Conservation (phyloP, 345 rosid genomes). For the Stellera chamaejasme region DNA sequence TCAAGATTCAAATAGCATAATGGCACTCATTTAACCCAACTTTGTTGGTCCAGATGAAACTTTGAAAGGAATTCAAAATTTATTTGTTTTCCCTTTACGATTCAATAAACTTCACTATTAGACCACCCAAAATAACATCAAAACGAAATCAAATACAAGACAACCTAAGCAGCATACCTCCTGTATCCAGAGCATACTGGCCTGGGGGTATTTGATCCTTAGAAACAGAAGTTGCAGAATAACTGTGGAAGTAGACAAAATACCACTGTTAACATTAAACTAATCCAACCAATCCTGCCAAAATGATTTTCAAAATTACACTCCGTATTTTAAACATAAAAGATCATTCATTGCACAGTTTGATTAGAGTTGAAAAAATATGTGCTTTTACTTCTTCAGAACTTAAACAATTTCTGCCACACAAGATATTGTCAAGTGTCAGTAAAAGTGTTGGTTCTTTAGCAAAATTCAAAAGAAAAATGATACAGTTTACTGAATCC, state of each 20-base stretch:
- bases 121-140: background rate
- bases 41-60: background rate
- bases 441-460: too few relatives aligned
- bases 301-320: background rate
- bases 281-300: slow-evolving; percentile 4
- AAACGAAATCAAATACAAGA: background rate
- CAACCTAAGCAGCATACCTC: slow-evolving; percentile 36
- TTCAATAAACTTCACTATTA: background rate
- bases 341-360: background rate
- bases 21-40: too few relatives aligned
- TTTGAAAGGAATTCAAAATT: background rate
- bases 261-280: too few relatives aligned
- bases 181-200: slow-evolving; percentile 59
- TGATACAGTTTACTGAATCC: too few relatives aligned
- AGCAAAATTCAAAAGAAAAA: too few relatives aligned
- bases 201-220: slow-evolving; percentile 60
- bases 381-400: background rate
- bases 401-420: background rate
- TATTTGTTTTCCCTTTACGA: background rate
- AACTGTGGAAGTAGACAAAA: slow-evolving; percentile 34
- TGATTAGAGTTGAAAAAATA: background rate
- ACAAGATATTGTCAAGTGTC: background rate
- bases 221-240: slow-evolving; percentile 68
- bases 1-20: too few relatives aligned
- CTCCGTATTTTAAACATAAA: background rate